Conservation (phyloP, 1,284 basidiomycete species). For the Flammula alnicola region DNA sequence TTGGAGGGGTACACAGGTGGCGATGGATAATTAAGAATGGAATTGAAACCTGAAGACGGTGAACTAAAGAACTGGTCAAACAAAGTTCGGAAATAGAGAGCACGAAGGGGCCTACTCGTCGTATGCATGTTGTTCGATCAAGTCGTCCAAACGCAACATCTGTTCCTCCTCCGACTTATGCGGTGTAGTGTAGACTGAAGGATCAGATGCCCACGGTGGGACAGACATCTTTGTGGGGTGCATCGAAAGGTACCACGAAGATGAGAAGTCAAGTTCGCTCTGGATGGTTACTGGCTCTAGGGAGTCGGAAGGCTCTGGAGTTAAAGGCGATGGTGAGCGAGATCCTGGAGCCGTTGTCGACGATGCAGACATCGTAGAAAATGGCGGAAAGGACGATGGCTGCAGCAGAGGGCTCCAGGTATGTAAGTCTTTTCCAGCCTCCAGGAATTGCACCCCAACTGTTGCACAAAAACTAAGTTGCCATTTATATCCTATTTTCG, state of each 20-base stretch:
- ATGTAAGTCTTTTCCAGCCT: too few species aligned
- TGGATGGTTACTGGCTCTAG: slow-evolving; percentile 52
- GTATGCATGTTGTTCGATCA: slow-evolving; percentile 71
- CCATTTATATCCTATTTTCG: background rate
- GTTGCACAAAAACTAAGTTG: too few species aligned
- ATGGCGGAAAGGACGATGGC: slow-evolving; percentile 15
- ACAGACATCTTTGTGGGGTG: slow-evolving; percentile 37
- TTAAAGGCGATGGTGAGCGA: slow-evolving; percentile 71
- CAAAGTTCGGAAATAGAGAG: slow-evolving; percentile 16
- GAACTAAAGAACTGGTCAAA: slow-evolving; percentile 28
- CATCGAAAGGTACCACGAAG: slow-evolving; percentile 58
- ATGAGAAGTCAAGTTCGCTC: slow-evolving; percentile 52
- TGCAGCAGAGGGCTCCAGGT: slow-evolving; percentile 15
- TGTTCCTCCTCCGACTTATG: slow-evolving; percentile 52
- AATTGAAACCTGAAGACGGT: slow-evolving; percentile 32
- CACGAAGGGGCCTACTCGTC: slow-evolving; percentile 63
- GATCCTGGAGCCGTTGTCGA: slow-evolving; percentile 60
- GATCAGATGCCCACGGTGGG: slow-evolving; percentile 45
- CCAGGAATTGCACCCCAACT: too few species aligned
- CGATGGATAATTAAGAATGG: slow-evolving; percentile 33
- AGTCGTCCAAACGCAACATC: slow-evolving; percentile 69
- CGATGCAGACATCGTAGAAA: slow-evolving; percentile 50
- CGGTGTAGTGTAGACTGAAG: slow-evolving; percentile 36
- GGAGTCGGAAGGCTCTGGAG: slow-evolving; percentile 65
- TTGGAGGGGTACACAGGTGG: slow-evolving; percentile 29